Evolutionary conservation across 208 protist species (phyloP).

Genomic region (Acanthamoeba triangularis): DNA sequence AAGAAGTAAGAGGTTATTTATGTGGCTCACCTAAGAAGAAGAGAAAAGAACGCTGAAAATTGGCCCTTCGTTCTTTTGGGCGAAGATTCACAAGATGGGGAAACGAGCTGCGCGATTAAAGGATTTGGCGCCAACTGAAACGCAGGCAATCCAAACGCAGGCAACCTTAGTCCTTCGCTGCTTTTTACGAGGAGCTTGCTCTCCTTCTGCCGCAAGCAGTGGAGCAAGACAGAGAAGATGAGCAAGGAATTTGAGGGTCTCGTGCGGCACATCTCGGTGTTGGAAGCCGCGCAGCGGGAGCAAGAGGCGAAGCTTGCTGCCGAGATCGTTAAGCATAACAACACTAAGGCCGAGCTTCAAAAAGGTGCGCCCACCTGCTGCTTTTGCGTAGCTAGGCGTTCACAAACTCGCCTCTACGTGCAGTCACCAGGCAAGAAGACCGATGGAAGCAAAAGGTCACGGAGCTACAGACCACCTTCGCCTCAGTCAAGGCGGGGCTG

Average conservation of each 20-base stretch:
- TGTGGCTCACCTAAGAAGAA: neutral
- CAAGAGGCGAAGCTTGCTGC: constrained; percentile 25
- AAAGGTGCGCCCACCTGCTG: neutral
- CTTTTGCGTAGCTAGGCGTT: neutral
- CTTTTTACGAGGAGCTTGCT: neutral
- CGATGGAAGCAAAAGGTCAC: constrained; percentile 57
- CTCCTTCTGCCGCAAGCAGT: neutral
- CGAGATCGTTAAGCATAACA: neutral
- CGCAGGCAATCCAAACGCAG: neutral
- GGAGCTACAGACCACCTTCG: constrained; percentile 23
- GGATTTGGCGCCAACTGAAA: neutral
- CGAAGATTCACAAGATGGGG: neutral
- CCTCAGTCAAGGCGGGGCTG: neutral
- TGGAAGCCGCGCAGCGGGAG: constrained; percentile 16
- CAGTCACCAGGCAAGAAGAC: constrained; percentile 29
- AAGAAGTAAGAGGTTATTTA: constrained; percentile 15
- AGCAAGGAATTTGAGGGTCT: constrained; percentile 31
- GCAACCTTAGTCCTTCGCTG: too few species aligned
- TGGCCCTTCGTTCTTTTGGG: too few species aligned
- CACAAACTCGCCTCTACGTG: neutral
- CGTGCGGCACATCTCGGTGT: neutral
- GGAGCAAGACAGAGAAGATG: neutral
- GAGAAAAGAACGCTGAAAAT: too few species aligned
- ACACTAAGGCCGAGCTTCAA: constrained; percentile 17
- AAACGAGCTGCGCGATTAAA: neutral